Base-by-base conservation (phyloP, 2,329 filamentous ascomycete species). In the Coleophoma eucalyptorum region DNA sequence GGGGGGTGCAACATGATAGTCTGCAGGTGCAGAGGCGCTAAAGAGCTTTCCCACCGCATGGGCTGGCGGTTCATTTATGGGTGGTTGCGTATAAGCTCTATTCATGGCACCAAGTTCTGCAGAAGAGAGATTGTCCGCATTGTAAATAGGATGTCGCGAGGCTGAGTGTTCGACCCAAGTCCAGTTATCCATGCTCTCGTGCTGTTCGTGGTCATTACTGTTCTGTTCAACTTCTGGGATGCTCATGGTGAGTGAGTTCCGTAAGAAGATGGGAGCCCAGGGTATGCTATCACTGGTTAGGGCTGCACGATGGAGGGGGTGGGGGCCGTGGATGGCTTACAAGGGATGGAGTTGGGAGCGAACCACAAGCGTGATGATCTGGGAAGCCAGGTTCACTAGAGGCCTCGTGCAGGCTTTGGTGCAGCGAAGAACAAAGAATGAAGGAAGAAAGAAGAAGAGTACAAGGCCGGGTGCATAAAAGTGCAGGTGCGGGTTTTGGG, bases 81-180 rank as follows among this genome's bases (percentile, higher is more conserved):
- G 20, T 31, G 20, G 3, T 13, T 26, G 4, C 15, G 19, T 20
- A 12, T 31, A 32, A 40, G 44, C 50, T 38, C 37, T 43, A 20
- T 40, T 43, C n/a, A 45, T 46, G 16, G 40, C 35, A 31, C 49
- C 57, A 10, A 55, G 35, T 43, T 59, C 56, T 12, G 52, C 52
- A 44, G 60, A 65, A 50, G 53, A 49, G 43, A 60, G 62, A 16
- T 63, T 62, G 11, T 60, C 58, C 10, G 51, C 15, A 40, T 60
- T 63, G 54, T 55, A 57, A 47, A 55, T 33, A 1, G 60, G 61
- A 21, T 56, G 60, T 13, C 61, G 58, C 11, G 53, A 50, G 11
- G 60, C 43, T 5, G 58, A 61, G 26, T 59, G 56, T 33, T 32
- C 18, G 20, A 46, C 43, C 19, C 59, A 64, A 6, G 46, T 21